Evolutionary conservation across 371 early-diverging fungal genomes (phyloP).

Genomic region (Lichtheimia ornata): DNA sequence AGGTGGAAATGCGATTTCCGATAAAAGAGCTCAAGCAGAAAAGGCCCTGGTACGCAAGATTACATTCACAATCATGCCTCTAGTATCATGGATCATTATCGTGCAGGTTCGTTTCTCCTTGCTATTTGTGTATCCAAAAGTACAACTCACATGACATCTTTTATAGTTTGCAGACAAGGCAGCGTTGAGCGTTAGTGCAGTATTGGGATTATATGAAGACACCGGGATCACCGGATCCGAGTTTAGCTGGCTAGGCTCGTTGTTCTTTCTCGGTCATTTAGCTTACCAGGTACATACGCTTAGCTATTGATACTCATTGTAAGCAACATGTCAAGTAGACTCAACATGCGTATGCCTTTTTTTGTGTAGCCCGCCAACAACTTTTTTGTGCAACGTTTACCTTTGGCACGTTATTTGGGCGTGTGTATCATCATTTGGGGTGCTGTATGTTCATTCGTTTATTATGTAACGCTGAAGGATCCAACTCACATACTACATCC

Average conservation of each 20-base stretch:
- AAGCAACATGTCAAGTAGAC: too few relatives aligned
- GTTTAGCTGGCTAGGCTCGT: conserved; percentile 20
- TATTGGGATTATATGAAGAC: conserved; percentile 27
- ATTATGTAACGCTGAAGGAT: neutral
- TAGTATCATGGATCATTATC: conserved; percentile 26
- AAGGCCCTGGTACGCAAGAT: conserved; percentile 28
- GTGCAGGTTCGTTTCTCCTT: conserved; percentile 24
- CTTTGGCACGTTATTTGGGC: conserved; percentile 25
- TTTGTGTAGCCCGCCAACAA: neutral
- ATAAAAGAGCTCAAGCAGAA: conserved; percentile 21
- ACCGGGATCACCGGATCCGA: conserved; percentile 23
- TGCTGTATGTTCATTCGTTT: conserved; percentile 4
- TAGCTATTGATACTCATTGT: too few relatives aligned
- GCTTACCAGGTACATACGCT: conserved; percentile 4
- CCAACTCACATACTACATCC: neutral
- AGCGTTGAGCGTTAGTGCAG: conserved; percentile 26
- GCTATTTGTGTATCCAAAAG: neutral
- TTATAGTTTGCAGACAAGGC: conserved; percentile 30
- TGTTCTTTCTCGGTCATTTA: conserved; percentile 13
- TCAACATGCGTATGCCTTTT: too few relatives aligned
- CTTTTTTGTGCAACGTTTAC: conserved; percentile 23
- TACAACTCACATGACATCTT: neutral
- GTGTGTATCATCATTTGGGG: conserved; percentile 30
- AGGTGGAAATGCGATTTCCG: neutral
- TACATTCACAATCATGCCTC: conserved; percentile 26